A percentile compares a stretch with the other conserved stretches of the same genome.
Conservation (phyloP, 2,329 filamentous ascomycete species). For the Clathrospora elynae region DNA sequence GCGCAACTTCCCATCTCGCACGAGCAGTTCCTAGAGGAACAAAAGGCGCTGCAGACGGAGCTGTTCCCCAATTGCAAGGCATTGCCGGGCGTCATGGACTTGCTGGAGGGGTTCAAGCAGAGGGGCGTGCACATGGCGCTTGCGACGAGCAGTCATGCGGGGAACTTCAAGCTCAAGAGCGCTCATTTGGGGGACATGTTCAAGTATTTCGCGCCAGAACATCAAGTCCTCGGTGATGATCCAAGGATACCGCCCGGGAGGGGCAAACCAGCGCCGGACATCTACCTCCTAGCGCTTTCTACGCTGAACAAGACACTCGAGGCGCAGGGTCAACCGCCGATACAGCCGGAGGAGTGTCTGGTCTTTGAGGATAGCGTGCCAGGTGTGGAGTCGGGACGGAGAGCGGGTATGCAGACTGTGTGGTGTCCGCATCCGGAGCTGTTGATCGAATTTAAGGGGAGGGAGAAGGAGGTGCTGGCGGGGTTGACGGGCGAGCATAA, state of each 20-base stretch:
- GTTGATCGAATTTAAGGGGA: constrained; percentile 73
- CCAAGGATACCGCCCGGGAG: constrained; percentile 73
- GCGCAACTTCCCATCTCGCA: constrained; percentile 78
- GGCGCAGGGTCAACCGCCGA: constrained; percentile 62
- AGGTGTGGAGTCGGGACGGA: constrained; percentile 85
- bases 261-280: constrained; percentile 95
- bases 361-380: constrained; percentile 97
- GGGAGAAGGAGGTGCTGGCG: constrained; percentile 81
- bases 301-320: constrained; percentile 78
- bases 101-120: constrained; percentile 67
- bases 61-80: constrained; percentile 77
- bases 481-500: constrained; percentile 75
- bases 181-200: constrained; percentile 59
- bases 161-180: constrained; percentile 80
- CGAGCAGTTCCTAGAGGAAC: constrained; percentile 68
- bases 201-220: constrained; percentile 69
- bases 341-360: constrained; percentile 84
- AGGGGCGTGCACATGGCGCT: constrained; percentile 77
- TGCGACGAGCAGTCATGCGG: constrained; percentile 75
- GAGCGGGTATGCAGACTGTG: constrained; percentile 91
- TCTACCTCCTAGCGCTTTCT: constrained; percentile 84
- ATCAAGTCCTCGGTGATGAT: constrained; percentile 86
- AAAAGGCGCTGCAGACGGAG: constrained; percentile 67
- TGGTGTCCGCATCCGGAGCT: constrained; percentile 89
- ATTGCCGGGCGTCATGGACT: constrained; percentile 74